Conservation (phyloP, 1,284 basidiomycete species). For the Singerocomus inundabilis region DNA sequence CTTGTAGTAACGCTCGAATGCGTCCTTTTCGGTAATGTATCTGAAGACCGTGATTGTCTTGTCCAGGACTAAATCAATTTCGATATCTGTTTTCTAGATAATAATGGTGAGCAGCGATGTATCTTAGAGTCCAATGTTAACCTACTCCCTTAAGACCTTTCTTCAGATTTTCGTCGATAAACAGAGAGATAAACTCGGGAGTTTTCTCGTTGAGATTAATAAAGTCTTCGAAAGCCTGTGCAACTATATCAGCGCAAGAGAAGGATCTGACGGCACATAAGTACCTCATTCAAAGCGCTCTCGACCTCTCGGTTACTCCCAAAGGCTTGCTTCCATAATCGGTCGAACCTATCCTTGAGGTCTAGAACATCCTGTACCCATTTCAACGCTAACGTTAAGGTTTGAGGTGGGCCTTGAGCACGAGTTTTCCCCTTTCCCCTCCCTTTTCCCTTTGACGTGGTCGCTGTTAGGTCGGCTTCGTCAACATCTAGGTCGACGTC, state of each 20-base stretch:
- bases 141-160: constrained; percentile 93
- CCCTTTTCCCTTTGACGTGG: constrained; percentile 57
- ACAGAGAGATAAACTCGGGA: constrained; percentile 94
- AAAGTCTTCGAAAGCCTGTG: constrained; percentile 88
- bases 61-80: constrained; percentile 87
- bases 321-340: constrained; percentile 73
- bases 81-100: constrained; percentile 86
- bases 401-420: constrained; percentile 43
- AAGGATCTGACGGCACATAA: constrained; percentile 9
- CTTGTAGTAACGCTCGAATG: constrained; percentile 99
- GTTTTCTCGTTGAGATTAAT: constrained; percentile 88
- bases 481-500: constrained; percentile 39
- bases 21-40: constrained; percentile 93
- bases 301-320: constrained; percentile 77
- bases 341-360: constrained; percentile 90
- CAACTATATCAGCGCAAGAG: constrained; percentile 1
- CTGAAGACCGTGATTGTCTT: constrained; percentile 97
- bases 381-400: constrained; percentile 65
- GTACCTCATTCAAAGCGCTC: constrained; percentile 83
- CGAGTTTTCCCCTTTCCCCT: constrained; percentile 65
- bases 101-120: constrained; percentile 8
- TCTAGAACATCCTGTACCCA: constrained; percentile 95
- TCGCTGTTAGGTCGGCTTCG: constrained; percentile 37
- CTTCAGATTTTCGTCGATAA: constrained; percentile 96
- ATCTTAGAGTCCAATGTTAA: constrained; percentile 9